phyloP scores from a whole-genome alignment of 2,329 filamentous ascomycete species.

The Metarhizium album region DNA sequence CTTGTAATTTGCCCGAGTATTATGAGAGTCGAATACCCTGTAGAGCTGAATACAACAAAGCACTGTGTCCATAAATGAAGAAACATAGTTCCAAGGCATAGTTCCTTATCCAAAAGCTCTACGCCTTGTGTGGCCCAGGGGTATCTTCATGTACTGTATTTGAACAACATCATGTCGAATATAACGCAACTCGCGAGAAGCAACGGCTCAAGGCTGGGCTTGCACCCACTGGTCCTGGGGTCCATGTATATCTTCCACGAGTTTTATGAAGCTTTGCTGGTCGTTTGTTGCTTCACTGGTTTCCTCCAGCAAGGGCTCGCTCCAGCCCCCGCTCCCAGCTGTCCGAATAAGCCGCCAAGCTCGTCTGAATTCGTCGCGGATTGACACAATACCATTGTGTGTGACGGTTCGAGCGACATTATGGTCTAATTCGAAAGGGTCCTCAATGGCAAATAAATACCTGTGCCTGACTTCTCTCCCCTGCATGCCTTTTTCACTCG shows the following conservation, averaged over 20 bases:
- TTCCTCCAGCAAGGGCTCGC: slow-evolving; percentile 45
- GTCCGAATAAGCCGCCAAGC: slow-evolving; percentile 61
- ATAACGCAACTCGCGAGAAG: background rate
- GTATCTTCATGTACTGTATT: background rate
- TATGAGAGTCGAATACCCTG: too few species aligned
- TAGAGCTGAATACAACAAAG: background rate
- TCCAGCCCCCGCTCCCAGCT: slow-evolving; percentile 29
- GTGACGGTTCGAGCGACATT: slow-evolving; percentile 84
- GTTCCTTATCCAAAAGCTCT: background rate
- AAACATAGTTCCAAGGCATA: background rate
- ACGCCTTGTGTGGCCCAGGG: background rate
- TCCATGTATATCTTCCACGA: slow-evolving; percentile 26
- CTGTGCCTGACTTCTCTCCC: slow-evolving; percentile 65
- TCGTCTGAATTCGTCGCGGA: slow-evolving; percentile 74
- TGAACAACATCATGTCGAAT: background rate
- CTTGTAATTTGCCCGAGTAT: too few species aligned
- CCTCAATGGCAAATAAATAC: slow-evolving; percentile 82
- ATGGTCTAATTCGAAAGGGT: slow-evolving; percentile 80
- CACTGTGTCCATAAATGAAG: background rate
- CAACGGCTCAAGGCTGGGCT: background rate
- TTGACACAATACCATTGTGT: slow-evolving; percentile 69
- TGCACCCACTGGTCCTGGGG: slow-evolving; percentile 3
- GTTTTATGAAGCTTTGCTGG: slow-evolving; percentile 14
- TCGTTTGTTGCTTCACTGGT: slow-evolving; percentile 22
- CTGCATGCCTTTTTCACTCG: slow-evolving; percentile 25